Conservation (phyloP, 2,329 filamentous ascomycete genomes). For the Rhynchosporium graminicola region DNA sequence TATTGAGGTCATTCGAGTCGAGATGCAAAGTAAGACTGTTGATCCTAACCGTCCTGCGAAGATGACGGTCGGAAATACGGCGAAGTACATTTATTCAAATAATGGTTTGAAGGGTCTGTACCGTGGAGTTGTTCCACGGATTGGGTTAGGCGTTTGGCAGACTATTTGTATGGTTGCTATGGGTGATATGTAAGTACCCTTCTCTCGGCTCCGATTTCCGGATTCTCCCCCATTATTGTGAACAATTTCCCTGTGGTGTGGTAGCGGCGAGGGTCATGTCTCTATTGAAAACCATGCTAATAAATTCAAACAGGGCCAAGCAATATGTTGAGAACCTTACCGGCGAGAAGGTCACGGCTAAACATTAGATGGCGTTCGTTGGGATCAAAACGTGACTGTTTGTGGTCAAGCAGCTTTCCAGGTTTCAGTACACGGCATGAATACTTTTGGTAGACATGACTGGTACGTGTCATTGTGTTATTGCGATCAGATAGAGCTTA, state of each 20-base stretch:
- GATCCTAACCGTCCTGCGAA: constrained; percentile 99
- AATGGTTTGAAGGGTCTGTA: constrained; percentile 93
- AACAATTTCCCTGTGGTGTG: not conserved
- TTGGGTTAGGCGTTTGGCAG: constrained; percentile 97
- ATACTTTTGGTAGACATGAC: constrained; percentile 13
- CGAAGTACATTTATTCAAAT: constrained; percentile 83
- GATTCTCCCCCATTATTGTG: not conserved
- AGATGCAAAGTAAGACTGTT: constrained; percentile 99
- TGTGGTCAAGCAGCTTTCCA: not conserved
- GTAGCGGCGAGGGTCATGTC: not conserved
- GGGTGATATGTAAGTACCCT: constrained; percentile 80
- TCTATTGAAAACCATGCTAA: constrained; percentile 23
- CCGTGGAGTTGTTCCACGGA: constrained; percentile 90
- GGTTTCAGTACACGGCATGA: constrained; percentile 7
- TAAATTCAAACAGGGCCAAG: constrained; percentile 56
- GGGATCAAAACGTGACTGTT: constrained; percentile 6
- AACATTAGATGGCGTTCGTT: constrained; percentile 57
- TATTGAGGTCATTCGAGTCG: constrained; percentile 98
- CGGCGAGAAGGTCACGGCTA: constrained; percentile 63
- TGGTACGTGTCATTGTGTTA: constrained; percentile 2
- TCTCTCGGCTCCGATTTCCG: constrained; percentile 15
- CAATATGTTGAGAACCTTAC: constrained; percentile 67
- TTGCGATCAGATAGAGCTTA: constrained; percentile 20
- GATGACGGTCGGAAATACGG: constrained; percentile 89
- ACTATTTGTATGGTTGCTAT: constrained; percentile 99